phyloP scores from a whole-genome alignment of 2,329 filamentous ascomycete species.

The Phyllosticta citribraziliensis region DNA sequence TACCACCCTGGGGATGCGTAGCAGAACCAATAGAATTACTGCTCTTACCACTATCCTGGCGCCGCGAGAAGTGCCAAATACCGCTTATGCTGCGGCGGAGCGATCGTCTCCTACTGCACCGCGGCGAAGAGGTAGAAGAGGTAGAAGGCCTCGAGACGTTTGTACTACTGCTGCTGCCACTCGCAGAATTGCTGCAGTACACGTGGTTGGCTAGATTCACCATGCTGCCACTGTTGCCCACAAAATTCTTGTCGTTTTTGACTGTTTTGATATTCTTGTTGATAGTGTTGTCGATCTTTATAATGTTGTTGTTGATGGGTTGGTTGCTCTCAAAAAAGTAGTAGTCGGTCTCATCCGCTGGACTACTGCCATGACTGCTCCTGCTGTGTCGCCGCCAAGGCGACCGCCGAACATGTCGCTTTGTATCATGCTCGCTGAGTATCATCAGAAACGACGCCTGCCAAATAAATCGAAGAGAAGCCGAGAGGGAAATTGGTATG shows the following conservation, averaged over 20 bases:
- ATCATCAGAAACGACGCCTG: not conserved
- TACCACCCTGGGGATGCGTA: no score
- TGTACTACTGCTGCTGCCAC: no score
- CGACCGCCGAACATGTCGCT: slow-evolving; percentile 9
- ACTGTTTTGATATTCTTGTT: not conserved
- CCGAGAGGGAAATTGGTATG: not conserved
- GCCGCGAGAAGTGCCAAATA: no score
- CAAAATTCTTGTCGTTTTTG: not conserved
- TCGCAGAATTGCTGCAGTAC: no score
- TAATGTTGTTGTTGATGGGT: not conserved
- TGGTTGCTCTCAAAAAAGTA: not conserved
- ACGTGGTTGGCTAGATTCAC: not conserved
- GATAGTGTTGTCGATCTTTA: not conserved
- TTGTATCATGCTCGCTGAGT: slow-evolving; percentile 19
- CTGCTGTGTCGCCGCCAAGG: not conserved
- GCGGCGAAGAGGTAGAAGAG: no score
- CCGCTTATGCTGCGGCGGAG: no score
- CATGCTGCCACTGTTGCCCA: not conserved
- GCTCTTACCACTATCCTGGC: no score
- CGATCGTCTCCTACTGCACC: no score
- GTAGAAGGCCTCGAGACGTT: no score
- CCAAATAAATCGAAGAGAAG: not conserved
- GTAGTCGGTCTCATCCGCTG: not conserved
- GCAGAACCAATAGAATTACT: no score
- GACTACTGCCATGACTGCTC: not conserved